Base-by-base conservation (phyloP, 257 asterid genomes). In the Coffea eugenioides region DNA sequence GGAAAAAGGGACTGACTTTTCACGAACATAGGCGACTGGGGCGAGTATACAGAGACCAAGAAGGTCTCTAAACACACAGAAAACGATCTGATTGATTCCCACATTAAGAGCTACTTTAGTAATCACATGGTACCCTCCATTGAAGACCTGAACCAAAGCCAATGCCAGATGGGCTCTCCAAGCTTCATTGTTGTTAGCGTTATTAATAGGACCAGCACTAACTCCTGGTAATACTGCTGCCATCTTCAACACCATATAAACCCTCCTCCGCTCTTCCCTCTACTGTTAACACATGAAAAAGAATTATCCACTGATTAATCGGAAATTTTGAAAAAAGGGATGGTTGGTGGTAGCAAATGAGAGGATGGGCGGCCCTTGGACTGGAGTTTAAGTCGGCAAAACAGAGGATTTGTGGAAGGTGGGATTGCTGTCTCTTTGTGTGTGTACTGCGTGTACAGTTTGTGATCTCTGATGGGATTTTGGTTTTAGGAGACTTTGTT, bases 31-130 rank as follows among this genome's bases (percentile, higher is more conserved):
- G 80, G 99, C 99, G 2, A 92, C 83, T 4, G 98, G 99, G 45
- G 96, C 97, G 41, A 96, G 97, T 71, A 96, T 90, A 71, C 93
- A 83, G 61, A 96, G 92, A 9, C 97, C 97, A 57, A 96, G 88
- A 21, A 94, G 91, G 81, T 96, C 99, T 14, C 99, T 82, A 41
- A 73, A 85, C 59, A 93, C 93, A 75, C 99, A 94, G 83, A 96
- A 96, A 56, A 96, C 97, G 77, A 94, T 88, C 94, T 94, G 95
- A 85, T 90, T 96, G 67, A 94, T 86, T 23, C 99, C 99, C 73
- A 90, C 97, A 80, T 94, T 91, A 77, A 96, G 98, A 36, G 99
- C 99, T 56, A 96, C 90, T 77, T 96, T 96, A 74, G 98, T 90
- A 83, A 96, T 88, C 82, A 96, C 97, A 82, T 96, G 98, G 87